Base-by-base conservation (phyloP, 1,139 yeast genomes). In the Saccharomycopsis phalli region DNA sequence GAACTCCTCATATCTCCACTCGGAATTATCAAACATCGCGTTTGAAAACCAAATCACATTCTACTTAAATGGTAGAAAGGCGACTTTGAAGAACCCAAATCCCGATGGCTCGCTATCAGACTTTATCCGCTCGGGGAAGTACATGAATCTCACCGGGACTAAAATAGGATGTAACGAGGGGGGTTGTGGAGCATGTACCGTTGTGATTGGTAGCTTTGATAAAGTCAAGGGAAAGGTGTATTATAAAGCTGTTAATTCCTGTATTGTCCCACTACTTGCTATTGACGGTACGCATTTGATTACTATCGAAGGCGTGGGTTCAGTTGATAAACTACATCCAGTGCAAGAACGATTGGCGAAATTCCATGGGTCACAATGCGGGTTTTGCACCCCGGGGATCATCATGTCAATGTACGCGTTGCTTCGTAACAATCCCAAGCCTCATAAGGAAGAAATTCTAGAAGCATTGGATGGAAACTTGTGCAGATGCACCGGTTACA, bases 111-210 rank as follows among this genome's bases (percentile, higher is more conserved):
- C 68, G 2, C 53, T 66, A 31, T 56, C 66, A 11, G 70, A 66
- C 39, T 66, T 59, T 46, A 63, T 66, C 38, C 51, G 65, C 5
- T 46, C 51, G n/a, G 44, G 58, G 37, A 39, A 50, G 8, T 50
- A 47, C 16, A 54, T 57, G 20, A 59, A 59, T 11, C 53, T 66
- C n/a, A 60, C 62, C 1, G 71, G 71, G 21, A 65, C 71, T 8
- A 66, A 66, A 48, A 61, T 66, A 16, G 70, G 70, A 11, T 66
- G 71, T 49, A 62, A 67, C 6, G 71, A 66, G 47, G 71, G 71
- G 17, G 71, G 71, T 2, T 66, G 71, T 50, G 71, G 71, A 23
- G 71, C 71, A 3, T 66, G 71, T 46, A 65, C 71, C 2, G 65
- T 66, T 28, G 62, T 65, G 4, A 52, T 66, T 4, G 65, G 63